phyloP scores from a whole-genome alignment of 1,284 basidiomycete species.

The Neolentinus lepideus region DNA sequence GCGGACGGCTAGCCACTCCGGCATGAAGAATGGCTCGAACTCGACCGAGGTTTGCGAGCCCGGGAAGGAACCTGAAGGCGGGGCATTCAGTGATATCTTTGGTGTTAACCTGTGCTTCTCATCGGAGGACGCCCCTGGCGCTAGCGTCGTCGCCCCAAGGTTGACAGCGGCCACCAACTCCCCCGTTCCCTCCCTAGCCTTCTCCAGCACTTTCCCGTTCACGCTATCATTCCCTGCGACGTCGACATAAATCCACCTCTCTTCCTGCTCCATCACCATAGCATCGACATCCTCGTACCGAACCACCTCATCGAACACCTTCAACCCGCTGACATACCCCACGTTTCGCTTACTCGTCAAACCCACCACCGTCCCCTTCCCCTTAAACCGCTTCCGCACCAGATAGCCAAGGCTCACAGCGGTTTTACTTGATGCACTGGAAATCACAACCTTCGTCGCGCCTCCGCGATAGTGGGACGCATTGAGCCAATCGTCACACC shows the following conservation, averaged over 20 bases:
- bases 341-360: slow-evolving; percentile 49
- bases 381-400: slow-evolving; percentile 31
- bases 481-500: slow-evolving; percentile 62
- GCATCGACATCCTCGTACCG: slow-evolving; percentile 39
- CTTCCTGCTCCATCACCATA: slow-evolving; percentile 15
- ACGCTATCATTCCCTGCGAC: slow-evolving; percentile 46
- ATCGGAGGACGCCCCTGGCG: slow-evolving; percentile 29
- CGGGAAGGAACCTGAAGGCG: slow-evolving; percentile 11
- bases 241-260: slow-evolving; percentile 50
- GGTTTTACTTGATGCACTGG: slow-evolving; percentile 61
- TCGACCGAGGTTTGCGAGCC: slow-evolving; percentile 18
- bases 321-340: slow-evolving; percentile 43
- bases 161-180: slow-evolving; percentile 34
- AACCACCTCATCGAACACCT: slow-evolving; percentile 46
- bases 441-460: slow-evolving; percentile 41
- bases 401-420: slow-evolving; percentile 58
- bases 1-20: slow-evolving; percentile 53
- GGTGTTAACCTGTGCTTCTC: slow-evolving; percentile 26
- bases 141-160: slow-evolving; percentile 48
- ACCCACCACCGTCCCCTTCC: slow-evolving; percentile 35
- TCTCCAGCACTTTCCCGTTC: slow-evolving; percentile 34
- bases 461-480: slow-evolving; percentile 36
- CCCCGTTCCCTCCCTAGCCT: slow-evolving; percentile 23
- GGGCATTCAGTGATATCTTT: slow-evolving; percentile 22
- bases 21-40: slow-evolving; percentile 55